Evolutionary conservation across 345 rosid species (phyloP).

Genomic region (Eucalyptus sp.): DNA sequence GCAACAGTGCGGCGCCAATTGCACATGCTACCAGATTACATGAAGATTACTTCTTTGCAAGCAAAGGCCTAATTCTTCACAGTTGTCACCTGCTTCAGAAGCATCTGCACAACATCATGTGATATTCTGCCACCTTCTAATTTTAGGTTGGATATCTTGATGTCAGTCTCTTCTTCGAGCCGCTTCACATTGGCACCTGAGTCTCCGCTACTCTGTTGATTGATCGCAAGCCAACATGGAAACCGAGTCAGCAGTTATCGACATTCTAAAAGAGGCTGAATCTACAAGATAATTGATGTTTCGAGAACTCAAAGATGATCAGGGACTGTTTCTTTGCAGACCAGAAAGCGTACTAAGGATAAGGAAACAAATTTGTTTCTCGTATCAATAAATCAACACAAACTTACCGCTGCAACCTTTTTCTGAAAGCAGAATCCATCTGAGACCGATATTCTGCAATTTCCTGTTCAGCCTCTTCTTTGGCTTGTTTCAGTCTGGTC

Average conservation of each 20-base stretch:
- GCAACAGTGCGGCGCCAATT: background rate
- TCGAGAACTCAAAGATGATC: background rate
- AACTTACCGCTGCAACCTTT: conserved; percentile 65
- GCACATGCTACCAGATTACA: background rate
- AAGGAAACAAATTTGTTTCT: background rate
- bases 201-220: conserved; percentile 71
- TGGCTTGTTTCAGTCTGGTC: conserved; percentile 84
- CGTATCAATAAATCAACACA: background rate
- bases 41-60: background rate
- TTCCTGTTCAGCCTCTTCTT: conserved; percentile 93
- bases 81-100: conserved; percentile 70
- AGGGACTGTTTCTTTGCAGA: background rate
- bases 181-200: conserved; percentile 95
- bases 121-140: conserved; percentile 50
- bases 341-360: background rate
- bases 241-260: background rate
- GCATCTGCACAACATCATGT: conserved; percentile 71
- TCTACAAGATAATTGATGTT: background rate
- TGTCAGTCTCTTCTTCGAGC: conserved; percentile 72
- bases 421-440: conserved; percentile 71
- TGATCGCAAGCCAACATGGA: background rate
- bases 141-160: conserved; percentile 51
- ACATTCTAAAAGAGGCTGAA: background rate
- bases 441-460: conserved; percentile 63
- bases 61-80: conserved; percentile 50